These are phyloP conservation scores for Phytophthora litchii DNA, from an alignment of 352 stramenopile species.

Conservation along the genomic window DNA sequence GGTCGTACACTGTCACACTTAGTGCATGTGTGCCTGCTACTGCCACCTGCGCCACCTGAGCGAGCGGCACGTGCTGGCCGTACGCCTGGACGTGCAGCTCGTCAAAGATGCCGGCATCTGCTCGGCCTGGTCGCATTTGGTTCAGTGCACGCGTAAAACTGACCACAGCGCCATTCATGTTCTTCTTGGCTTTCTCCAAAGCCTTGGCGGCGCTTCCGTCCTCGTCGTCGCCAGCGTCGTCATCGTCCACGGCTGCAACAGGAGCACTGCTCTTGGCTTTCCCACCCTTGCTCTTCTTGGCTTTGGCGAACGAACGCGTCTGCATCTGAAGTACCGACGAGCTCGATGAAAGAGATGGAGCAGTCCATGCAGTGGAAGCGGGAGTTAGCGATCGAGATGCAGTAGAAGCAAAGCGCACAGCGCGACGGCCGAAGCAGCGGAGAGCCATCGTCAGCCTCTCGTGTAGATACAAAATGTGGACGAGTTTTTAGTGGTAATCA, in stretches of 20 bases:
- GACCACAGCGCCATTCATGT: conserved; percentile 80
- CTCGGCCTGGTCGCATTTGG: conserved; percentile 82
- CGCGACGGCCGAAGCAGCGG: conserved; percentile 25
- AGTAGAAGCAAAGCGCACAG: conserved; percentile 28
- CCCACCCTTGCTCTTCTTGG: conserved; percentile 62
- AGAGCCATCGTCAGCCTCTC: conserved; percentile 40
- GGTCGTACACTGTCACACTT: conserved; percentile 81
- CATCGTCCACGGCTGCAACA: conserved; percentile 10
- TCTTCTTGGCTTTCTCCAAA: conserved; percentile 73
- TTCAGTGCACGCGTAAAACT: conserved; percentile 76
- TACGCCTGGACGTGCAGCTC: conserved; percentile 83
- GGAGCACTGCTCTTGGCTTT: conserved; percentile 32
- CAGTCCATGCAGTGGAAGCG: conserved; percentile 9
- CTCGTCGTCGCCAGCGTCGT: conserved; percentile 20
- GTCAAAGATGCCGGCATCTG: conserved; percentile 85
- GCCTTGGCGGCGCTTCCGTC: conserved; percentile 41
- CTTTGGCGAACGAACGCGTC: conserved; percentile 69
- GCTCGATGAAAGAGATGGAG: conserved; percentile 7
- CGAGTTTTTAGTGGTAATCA: neutral
- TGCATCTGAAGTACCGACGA: conserved; percentile 17
- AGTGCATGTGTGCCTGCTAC: conserved; percentile 68
- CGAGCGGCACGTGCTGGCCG: conserved; percentile 75
- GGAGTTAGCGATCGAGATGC: conserved; percentile 12
- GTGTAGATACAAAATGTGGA: conserved; percentile 16
- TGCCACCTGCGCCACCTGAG: conserved; percentile 79